phyloP scores from a whole-genome alignment of 331 rosid species.

The Malus hybrid region DNA sequence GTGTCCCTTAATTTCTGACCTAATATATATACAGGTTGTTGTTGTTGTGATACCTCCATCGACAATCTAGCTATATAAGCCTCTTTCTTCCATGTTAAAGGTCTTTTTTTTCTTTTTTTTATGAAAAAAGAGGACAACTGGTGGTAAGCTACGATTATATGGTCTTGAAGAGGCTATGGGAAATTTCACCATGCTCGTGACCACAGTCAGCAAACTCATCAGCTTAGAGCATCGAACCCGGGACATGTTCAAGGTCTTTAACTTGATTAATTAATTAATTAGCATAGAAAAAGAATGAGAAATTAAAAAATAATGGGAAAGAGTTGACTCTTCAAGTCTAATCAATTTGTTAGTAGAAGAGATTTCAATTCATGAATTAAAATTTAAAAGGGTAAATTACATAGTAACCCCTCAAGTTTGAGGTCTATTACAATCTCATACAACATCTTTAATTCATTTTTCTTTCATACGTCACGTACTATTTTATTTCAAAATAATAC shows the following conservation, averaged over 20 bases:
- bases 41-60: background rate
- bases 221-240: too few species aligned
- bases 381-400: background rate
- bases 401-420: too few species aligned
- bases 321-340: conserved; percentile 6
- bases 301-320: background rate
- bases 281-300: background rate
- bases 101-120: too few species aligned
- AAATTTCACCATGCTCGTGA: too few species aligned
- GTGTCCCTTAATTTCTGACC: background rate
- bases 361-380: conserved; percentile 1
- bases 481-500: too few species aligned
- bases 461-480: too few species aligned
- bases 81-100: background rate
- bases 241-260: background rate
- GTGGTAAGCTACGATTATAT: too few species aligned
- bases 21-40: background rate
- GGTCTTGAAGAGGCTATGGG: too few species aligned
- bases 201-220: too few species aligned
- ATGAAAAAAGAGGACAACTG: too few species aligned
- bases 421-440: too few species aligned
- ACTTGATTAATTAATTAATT: background rate
- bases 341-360: conserved; percentile 1
- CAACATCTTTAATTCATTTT: too few species aligned
- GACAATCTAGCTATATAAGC: background rate